Evolutionary conservation across 2,329 filamentous ascomycete genomes (phyloP), one percentile per base, ranked within the genome.

Genomic region (Aspergillus uvarum): DNA sequence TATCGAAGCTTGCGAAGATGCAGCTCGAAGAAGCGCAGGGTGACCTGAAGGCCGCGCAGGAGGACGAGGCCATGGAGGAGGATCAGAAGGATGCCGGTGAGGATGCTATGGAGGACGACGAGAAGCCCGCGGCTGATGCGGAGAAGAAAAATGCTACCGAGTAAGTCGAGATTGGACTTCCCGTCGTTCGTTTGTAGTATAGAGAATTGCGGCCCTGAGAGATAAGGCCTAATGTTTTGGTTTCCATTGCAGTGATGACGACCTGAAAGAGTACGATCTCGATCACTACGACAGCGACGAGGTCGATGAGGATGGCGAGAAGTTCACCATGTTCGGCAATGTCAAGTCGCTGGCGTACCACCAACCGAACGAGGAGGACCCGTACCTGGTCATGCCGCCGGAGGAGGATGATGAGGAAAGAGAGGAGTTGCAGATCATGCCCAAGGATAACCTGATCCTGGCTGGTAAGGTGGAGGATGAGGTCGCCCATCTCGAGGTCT

Each of bases 401-500:
- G 85, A 89, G 42, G 87, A 89, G n/a, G 89, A 92, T 19, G 89
- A 96, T 32, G 91, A 96, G 58, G 95, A 98, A 67, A 85, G 92
- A 59, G 91, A 98, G 79, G 94, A 99, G 69, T 83, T 99, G 58
- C 93, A 99, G 77, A 90, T 99, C 65, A 79, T 98, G 65, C 87
- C 91, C 2, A 95, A 91, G 16, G 95, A 99, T 79, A 99, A 98
- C 75, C 82, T 99, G 61, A 84, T 99, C 35, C 82, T 99, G 51
- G 91, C 94, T 11, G 93, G 92, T 65, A 94, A 96, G 79, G 89
- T 98, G 54, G 95, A 99, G 77, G 95, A 99, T 70, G 95, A 99
- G 74, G 88, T 99, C 62, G 94, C 95, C 19, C 94, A 98, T 77
- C 83, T 99, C 26, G 95, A 99, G 76, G 90, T 98, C 21, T 97